phyloP scores from a whole-genome alignment of 2,329 filamentous ascomycete species.

The Colletotrichum euphorbiae region DNA sequence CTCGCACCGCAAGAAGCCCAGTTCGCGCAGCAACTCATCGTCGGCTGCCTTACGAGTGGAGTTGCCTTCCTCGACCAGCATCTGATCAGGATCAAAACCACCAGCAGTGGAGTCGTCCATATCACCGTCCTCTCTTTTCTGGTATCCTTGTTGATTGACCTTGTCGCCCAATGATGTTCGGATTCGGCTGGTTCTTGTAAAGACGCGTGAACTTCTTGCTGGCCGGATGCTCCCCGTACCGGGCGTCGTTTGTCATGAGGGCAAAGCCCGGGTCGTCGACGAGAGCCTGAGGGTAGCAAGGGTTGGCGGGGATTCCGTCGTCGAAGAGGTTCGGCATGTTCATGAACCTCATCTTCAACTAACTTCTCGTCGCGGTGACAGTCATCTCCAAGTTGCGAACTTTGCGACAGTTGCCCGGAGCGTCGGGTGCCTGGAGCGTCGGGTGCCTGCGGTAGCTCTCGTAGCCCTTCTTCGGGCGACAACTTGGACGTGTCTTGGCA shows the following conservation, averaged over 20 bases:
- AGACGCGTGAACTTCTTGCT: neutral
- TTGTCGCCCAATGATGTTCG: constrained; percentile 20
- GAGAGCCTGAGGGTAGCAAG: constrained; percentile 40
- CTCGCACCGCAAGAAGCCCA: no score
- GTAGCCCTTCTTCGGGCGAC: no score
- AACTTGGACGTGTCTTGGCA: neutral
- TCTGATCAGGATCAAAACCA: neutral
- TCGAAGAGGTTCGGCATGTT: constrained; percentile 18
- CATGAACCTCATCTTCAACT: no score
- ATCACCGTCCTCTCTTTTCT: constrained; percentile 4
- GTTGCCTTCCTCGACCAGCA: constrained; percentile 5
- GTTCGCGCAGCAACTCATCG: neutral
- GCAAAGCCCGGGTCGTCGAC: constrained; percentile 41
- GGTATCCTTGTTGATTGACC: constrained; percentile 6
- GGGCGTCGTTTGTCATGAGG: constrained; percentile 37
- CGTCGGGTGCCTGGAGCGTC: no score
- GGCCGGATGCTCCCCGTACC: neutral
- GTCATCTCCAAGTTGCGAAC: no score
- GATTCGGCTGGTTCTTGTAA: neutral
- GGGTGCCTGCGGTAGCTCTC: no score
- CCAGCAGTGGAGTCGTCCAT: neutral
- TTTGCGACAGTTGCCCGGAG: no score
- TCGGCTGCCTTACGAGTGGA: constrained; percentile 11
- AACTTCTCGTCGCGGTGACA: no score
- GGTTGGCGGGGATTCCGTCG: constrained; percentile 41